Conservation (phyloP, 352 stramenopile species). For the Phytophthora palmivora region DNA sequence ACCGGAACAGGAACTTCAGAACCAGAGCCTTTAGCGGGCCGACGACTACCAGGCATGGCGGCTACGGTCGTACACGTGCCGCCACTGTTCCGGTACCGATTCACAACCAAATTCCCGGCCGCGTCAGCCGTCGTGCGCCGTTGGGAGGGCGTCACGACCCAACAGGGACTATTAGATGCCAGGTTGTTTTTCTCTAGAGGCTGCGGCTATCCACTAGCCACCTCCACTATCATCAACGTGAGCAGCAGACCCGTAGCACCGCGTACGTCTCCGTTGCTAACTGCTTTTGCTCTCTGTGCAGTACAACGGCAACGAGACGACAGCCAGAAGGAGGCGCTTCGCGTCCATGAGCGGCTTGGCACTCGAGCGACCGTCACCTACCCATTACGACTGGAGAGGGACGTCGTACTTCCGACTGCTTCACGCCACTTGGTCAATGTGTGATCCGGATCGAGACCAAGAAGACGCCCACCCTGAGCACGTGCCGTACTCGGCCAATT, state of each 20-base stretch:
- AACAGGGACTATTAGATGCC: conserved; percentile 74
- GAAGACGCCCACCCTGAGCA: conserved; percentile 77
- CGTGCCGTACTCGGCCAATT: conserved; percentile 74
- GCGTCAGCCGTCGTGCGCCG: conserved; percentile 80
- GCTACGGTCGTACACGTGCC: conserved; percentile 73
- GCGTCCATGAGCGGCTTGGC: conserved; percentile 65
- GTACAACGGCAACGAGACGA: conserved; percentile 85
- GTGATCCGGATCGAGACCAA: conserved; percentile 73
- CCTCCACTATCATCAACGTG: conserved; percentile 84
- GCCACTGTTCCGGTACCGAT: conserved; percentile 73
- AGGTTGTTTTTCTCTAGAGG: conserved; percentile 85
- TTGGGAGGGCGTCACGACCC: conserved; percentile 70
- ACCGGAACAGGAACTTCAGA: conserved; percentile 21
- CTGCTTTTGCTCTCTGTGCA: conserved; percentile 27
- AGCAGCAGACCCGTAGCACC: background rate
- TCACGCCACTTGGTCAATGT: conserved; percentile 78
- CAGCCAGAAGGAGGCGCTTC: conserved; percentile 49
- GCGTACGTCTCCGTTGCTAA: background rate
- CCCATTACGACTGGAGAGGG: conserved; percentile 83
- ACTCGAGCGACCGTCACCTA: conserved; percentile 38
- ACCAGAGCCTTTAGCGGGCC: conserved; percentile 64
- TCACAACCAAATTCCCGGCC: conserved; percentile 81
- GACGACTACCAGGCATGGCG: conserved; percentile 71
- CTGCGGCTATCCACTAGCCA: conserved; percentile 85
- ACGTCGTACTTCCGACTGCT: conserved; percentile 89